These are phyloP conservation scores for Jacaranda mimosifolia DNA, from an alignment of 257 asterid genomes.

Conservation along the genomic window DNA sequence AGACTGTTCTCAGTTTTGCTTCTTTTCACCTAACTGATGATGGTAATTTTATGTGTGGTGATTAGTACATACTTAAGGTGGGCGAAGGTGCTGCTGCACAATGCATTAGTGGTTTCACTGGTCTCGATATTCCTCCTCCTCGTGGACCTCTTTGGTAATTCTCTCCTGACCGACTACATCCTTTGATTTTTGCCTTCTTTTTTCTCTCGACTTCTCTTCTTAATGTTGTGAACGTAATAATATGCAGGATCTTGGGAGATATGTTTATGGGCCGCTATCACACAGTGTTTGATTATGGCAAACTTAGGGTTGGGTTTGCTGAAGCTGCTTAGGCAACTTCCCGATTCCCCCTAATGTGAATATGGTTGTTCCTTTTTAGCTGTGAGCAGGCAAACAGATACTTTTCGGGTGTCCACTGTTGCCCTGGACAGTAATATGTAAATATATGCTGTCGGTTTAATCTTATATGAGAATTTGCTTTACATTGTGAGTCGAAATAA, in stretches of 20 bases:
- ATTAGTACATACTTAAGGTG: constrained; percentile 88
- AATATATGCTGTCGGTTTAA: constrained; percentile 20
- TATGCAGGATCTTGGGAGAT: constrained; percentile 92
- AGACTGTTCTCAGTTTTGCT: neutral
- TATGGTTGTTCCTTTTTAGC: constrained; percentile 22
- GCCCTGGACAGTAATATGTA: constrained; percentile 29
- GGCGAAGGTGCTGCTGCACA: constrained; percentile 90
- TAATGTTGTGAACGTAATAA: constrained; percentile 15
- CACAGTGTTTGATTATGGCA: constrained; percentile 83
- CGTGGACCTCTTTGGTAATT: constrained; percentile 98
- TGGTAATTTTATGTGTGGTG: neutral
- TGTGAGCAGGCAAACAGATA: constrained; percentile 19
- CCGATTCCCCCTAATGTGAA: constrained; percentile 6
- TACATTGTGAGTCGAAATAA: neutral
- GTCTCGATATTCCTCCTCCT: constrained; percentile 91
- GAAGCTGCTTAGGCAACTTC: constrained; percentile 76
- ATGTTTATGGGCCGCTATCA: constrained; percentile 97
- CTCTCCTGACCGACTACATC: neutral
- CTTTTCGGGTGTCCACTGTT: constrained; percentile 6
- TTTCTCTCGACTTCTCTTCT: neutral
- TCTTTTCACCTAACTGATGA: constrained; percentile 15
- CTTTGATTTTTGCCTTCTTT: no score
- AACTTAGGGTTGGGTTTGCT: constrained; percentile 85
- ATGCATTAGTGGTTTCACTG: constrained; percentile 95
- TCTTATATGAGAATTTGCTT: neutral